Conservation (phyloP, 1,284 basidiomycete genomes). For the Ustilago lituana region DNA sequence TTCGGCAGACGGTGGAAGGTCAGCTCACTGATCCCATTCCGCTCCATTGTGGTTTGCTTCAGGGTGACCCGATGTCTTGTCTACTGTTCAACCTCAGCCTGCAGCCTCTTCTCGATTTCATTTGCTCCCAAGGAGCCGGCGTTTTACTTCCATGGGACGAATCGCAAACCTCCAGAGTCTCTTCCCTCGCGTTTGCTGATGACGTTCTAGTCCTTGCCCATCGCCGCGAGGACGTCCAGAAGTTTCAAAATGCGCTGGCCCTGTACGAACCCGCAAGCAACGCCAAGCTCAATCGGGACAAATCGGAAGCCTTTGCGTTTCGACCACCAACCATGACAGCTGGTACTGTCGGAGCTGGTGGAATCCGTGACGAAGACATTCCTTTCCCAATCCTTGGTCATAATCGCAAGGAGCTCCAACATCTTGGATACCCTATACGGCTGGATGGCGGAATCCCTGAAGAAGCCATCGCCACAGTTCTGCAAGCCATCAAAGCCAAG, state of each 20-base stretch:
- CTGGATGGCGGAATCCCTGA: conserved; percentile 2
- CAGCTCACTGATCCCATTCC: conserved; percentile 5
- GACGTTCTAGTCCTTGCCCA: too few species aligned
- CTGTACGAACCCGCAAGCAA: conserved; percentile 6
- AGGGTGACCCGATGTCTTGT: conserved; percentile 15
- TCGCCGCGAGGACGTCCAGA: too few species aligned
- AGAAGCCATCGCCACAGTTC: too few species aligned
- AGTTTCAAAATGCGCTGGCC: too few species aligned
- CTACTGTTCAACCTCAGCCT: conserved; percentile 13
- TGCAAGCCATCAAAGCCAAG: conserved; percentile 1
- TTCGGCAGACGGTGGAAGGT: too few species aligned
- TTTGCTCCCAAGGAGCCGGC: neutral
- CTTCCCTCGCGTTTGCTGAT: conserved; percentile 5
- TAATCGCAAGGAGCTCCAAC: neutral
- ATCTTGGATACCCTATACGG: conserved; percentile 5
- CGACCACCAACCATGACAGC: neutral
- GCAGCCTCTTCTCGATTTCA: conserved; percentile 8
- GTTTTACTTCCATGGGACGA: conserved; percentile 1
- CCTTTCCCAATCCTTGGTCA: neutral
- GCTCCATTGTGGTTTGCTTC: conserved; percentile 3
- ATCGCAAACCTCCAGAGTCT: neutral
- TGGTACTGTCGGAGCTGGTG: too few species aligned
- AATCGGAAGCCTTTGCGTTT: conserved; percentile 5
- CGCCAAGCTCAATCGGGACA: conserved; percentile 6
- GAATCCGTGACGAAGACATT: neutral